Evolutionary conservation across 768 basidiomycete genomes (phyloP).

Genomic region (Paxillus rubicundulus): DNA sequence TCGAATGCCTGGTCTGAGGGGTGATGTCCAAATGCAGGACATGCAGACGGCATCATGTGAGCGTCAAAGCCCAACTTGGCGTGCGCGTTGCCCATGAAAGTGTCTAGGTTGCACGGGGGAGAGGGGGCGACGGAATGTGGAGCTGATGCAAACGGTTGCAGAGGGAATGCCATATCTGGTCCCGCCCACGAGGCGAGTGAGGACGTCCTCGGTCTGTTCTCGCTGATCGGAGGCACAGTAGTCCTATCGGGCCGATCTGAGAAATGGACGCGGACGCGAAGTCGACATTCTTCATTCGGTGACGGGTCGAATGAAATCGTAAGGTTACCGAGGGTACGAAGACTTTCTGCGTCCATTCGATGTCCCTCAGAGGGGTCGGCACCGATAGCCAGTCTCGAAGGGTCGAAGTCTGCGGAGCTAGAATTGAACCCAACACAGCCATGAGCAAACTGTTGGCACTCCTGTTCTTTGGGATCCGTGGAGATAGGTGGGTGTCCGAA

Average conservation of each 20-base stretch:
- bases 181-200: slow-evolving; percentile 29
- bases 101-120: slow-evolving; percentile 38
- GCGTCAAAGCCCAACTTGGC: slow-evolving; percentile 23
- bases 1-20: slow-evolving; percentile 27
- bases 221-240: slow-evolving; percentile 6
- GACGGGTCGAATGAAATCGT: slow-evolving; percentile 73
- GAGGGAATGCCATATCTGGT: slow-evolving; percentile 14
- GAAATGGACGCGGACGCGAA: slow-evolving; percentile 71
- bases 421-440: slow-evolving; percentile 46
- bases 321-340: slow-evolving; percentile 50
- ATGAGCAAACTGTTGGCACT: slow-evolving; percentile 45
- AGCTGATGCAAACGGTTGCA: slow-evolving; percentile 28
- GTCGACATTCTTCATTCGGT: slow-evolving; percentile 63
- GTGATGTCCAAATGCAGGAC: slow-evolving; percentile 31
- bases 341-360: slow-evolving; percentile 49
- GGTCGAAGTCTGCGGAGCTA: slow-evolving; percentile 39
- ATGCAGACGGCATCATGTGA: slow-evolving; percentile 20
- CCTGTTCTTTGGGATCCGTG: slow-evolving; percentile 51
- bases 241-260: slow-evolving; percentile 41
- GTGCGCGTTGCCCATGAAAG: slow-evolving; percentile 52
- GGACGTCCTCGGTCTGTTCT: slow-evolving; percentile 15
- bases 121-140: slow-evolving; percentile 36
- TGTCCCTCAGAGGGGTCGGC: slow-evolving; percentile 43
- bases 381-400: slow-evolving; percentile 27
- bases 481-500: slow-evolving; percentile 44